These are phyloP conservation scores for Dactylorhiza incarnata DNA, from an alignment of 106 monocot genomes.

Conservation along the genomic window DNA sequence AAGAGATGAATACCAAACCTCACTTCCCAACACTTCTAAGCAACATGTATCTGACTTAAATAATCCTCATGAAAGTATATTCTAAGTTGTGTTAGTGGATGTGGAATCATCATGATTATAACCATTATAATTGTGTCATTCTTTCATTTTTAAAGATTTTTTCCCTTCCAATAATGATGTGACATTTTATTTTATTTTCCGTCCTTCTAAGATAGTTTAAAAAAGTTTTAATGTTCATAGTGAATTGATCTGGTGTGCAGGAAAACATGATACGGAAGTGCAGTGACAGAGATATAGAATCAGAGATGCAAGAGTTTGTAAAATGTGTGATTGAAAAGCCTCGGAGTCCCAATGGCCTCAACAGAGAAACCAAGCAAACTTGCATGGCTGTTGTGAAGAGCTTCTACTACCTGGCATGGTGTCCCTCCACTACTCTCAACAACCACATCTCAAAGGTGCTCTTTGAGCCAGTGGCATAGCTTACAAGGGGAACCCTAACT, in stretches of 20 bases:
- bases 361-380: conserved; percentile 42
- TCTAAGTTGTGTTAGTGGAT: background rate
- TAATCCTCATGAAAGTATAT: no score
- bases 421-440: conserved; percentile 30
- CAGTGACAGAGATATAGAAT: conserved; percentile 10
- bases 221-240: background rate
- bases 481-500: no score
- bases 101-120: background rate
- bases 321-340: conserved; percentile 18
- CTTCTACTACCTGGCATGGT: conserved; percentile 58
- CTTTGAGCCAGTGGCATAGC: conserved; percentile 32
- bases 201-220: background rate
- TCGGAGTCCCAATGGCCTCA: conserved; percentile 9
- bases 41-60: no score
- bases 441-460: conserved; percentile 67
- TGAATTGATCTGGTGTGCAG: background rate
- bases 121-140: no score
- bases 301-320: conserved; percentile 47
- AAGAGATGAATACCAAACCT: no score
- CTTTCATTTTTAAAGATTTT: background rate
- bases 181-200: background rate
- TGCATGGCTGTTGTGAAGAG: conserved; percentile 61
- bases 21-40: no score
- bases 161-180: background rate
- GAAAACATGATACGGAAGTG: background rate